A percentile compares a stretch with the other conserved stretches of the same genome.
phyloP scores from a whole-genome alignment of 2,329 filamentous ascomycete genomes.

The Aspergillus sp. region DNA sequence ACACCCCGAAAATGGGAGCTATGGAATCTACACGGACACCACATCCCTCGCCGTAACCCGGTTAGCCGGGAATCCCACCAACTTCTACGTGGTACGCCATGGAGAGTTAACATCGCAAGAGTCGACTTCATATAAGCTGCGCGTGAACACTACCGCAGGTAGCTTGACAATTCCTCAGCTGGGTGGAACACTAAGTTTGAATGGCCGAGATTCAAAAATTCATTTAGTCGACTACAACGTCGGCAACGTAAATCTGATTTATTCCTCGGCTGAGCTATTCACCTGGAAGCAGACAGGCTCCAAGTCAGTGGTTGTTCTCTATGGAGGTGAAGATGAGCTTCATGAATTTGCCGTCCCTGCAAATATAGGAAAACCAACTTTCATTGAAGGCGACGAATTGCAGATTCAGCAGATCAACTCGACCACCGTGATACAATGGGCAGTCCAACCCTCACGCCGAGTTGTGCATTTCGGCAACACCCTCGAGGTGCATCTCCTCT shows the following conservation, averaged over 20 bases:
- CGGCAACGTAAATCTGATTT: constrained; percentile 29
- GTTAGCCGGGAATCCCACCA: background rate
- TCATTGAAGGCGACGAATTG: constrained; percentile 12
- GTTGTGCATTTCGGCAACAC: constrained; percentile 24
- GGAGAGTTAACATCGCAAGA: constrained; percentile 18
- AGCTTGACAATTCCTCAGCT: constrained; percentile 4
- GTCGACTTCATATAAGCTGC: background rate
- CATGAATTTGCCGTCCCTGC: constrained; percentile 30
- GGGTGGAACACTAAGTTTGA: background rate
- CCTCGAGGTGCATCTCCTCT: constrained; percentile 30
- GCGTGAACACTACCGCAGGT: background rate
- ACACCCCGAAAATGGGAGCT: constrained; percentile 43
- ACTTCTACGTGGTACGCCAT: constrained; percentile 15
- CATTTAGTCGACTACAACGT: constrained; percentile 35
- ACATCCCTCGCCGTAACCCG: background rate
- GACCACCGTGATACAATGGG: constrained; percentile 19
- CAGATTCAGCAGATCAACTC: background rate
- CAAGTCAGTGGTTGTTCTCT: constrained; percentile 27
- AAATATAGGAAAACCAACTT: constrained; percentile 15
- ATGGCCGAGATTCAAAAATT: constrained; percentile 25
- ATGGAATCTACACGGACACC: constrained; percentile 8
- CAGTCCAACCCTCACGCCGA: constrained; percentile 12
- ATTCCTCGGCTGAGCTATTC: constrained; percentile 36
- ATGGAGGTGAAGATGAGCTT: constrained; percentile 30
- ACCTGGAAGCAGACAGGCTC: constrained; percentile 11